Conservation (phyloP, 495 filamentous ascomycete species). For the Immersiella caudata region DNA sequence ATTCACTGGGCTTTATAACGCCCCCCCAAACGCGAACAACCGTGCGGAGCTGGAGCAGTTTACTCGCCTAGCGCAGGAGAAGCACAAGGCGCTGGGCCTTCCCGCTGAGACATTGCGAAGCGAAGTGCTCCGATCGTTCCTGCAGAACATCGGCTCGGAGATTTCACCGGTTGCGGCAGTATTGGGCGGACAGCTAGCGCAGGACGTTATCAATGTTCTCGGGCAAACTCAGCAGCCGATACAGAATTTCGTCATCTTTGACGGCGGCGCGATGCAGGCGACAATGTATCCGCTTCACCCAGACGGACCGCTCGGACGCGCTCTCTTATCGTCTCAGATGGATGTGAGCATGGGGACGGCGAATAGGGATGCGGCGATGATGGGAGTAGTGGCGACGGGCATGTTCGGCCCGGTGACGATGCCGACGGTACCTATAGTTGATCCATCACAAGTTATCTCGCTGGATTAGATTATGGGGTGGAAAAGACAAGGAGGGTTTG, state of each 20-base stretch:
- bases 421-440: constrained; percentile 6
- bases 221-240: constrained; percentile 88
- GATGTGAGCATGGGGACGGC: constrained; percentile 10
- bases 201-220: constrained; percentile 96
- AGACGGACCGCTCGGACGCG: constrained; percentile 50
- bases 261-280: constrained; percentile 76
- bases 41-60: constrained; percentile 67
- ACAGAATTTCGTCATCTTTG: constrained; percentile 92
- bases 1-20: constrained; percentile 60
- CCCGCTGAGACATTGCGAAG: constrained; percentile 73
- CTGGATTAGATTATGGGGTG: background rate
- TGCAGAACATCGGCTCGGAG: constrained; percentile 80
- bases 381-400: constrained; percentile 1
- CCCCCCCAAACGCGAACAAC: constrained; percentile 55
- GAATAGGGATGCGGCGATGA: background rate
- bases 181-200: constrained; percentile 84
- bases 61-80: constrained; percentile 73
- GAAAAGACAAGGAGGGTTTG: background rate
- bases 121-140: constrained; percentile 79
- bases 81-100: constrained; percentile 74
- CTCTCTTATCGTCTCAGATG: constrained; percentile 24
- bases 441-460: background rate
- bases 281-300: constrained; percentile 84
- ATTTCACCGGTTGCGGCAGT: constrained; percentile 87
- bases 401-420: constrained; percentile 7